Percentiles rank a stretch among this genome's conserved stretches.
Evolutionary conservation across 2,329 filamentous ascomycete genomes (phyloP).

Genomic region (Colletotrichum sidae): DNA sequence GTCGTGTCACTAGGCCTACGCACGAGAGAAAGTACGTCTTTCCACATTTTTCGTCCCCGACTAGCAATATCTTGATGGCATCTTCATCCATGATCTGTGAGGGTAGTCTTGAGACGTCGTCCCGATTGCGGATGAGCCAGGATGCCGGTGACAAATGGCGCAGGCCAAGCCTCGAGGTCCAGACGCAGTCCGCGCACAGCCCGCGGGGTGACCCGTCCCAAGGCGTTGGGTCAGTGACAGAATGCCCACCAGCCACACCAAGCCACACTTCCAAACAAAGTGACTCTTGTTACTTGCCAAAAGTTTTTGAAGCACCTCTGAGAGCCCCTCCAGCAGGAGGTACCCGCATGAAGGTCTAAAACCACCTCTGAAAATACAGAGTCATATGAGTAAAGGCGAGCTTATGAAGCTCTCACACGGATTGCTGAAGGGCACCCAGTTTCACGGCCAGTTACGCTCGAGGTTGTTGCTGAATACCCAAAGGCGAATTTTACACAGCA

Average conservation of each 20-base stretch:
- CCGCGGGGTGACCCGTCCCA: slow-evolving; percentile 9
- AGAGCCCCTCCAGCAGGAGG: slow-evolving; percentile 16
- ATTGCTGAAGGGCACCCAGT: slow-evolving; percentile 20
- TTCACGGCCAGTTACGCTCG: slow-evolving; percentile 19
- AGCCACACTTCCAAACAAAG: slow-evolving; percentile 22
- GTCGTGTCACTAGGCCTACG: slow-evolving; percentile 45
- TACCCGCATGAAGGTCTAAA: slow-evolving; percentile 29
- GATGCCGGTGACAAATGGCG: slow-evolving; percentile 36
- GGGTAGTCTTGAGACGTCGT: slow-evolving; percentile 2
- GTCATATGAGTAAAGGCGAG: slow-evolving; percentile 22
- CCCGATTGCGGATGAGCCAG: slow-evolving; percentile 20
- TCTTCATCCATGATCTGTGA: slow-evolving; percentile 57
- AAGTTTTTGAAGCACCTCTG: not conserved
- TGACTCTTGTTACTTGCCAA: not conserved
- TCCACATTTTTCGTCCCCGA: slow-evolving; percentile 70
- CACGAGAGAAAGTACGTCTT: slow-evolving; percentile 73
- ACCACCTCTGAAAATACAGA: slow-evolving; percentile 15
- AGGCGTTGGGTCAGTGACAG: slow-evolving; percentile 10
- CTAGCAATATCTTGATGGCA: slow-evolving; percentile 64
- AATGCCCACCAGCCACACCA: slow-evolving; percentile 12
- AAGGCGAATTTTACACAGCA: not conserved
- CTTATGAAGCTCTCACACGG: slow-evolving; percentile 28
- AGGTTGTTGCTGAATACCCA: slow-evolving; percentile 8
- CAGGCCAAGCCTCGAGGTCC: slow-evolving; percentile 11
- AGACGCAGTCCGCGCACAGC: slow-evolving; percentile 18